Conservation (phyloP, 306 rosid species). For the Ammopiptanthus mongolicus region DNA sequence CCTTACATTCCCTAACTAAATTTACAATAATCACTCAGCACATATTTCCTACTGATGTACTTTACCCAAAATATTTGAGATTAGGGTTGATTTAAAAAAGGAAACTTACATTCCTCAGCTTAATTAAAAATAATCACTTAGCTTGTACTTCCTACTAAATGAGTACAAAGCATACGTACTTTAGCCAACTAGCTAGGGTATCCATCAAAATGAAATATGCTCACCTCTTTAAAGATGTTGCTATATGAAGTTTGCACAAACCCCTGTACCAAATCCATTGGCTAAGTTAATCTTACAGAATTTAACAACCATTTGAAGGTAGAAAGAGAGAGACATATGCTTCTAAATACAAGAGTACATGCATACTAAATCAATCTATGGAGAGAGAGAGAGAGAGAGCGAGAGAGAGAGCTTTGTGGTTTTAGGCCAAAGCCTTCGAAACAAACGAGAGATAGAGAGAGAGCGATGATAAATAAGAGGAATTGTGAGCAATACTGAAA, state of each 20-base stretch:
- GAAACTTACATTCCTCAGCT: background rate
- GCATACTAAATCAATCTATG: background rate
- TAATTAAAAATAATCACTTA: background rate
- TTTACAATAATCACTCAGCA: background rate
- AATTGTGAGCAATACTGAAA: background rate
- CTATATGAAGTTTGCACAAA: constrained; percentile 65
- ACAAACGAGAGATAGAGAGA: background rate
- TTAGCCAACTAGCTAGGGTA: background rate
- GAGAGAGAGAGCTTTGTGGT: too few relatives aligned
- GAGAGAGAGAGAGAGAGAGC: too few relatives aligned
- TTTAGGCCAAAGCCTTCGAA: constrained; percentile 8
- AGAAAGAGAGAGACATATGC: background rate
- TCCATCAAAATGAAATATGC: constrained; percentile 2
- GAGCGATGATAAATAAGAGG: too few relatives aligned
- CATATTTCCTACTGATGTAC: background rate
- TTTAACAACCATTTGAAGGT: background rate
- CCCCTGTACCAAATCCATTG: constrained; percentile 51
- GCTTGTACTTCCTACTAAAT: background rate
- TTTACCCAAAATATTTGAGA: background rate
- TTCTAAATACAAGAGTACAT: background rate
- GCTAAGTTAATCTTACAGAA: constrained; percentile 22
- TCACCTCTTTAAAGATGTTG: constrained; percentile 83
- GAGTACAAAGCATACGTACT: background rate
- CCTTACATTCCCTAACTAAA: background rate
- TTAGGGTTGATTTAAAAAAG: background rate